These are phyloP conservation scores for Lichina pygmaea DNA, from an alignment of 495 filamentous ascomycete genomes.

Conservation along the genomic window DNA sequence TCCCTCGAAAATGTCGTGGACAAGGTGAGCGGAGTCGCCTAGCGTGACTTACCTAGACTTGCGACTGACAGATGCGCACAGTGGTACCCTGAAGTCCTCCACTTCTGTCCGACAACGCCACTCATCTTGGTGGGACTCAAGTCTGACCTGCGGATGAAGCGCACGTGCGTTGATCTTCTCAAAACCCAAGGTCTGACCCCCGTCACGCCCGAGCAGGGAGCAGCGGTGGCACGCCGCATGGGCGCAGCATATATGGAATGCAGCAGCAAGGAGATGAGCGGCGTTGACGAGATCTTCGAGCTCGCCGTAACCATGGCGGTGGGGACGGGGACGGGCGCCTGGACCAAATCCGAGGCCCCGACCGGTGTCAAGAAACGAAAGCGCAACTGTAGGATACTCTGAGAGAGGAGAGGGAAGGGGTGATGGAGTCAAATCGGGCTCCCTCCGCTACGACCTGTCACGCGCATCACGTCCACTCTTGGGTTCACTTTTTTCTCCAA, in stretches of 20 bases:
- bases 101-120: slow-evolving; percentile 94
- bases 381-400: too few species aligned
- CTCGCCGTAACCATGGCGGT: slow-evolving; percentile 71
- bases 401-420: too few species aligned
- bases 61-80: slow-evolving; percentile 10
- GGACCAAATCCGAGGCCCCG: too few species aligned
- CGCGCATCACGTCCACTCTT: too few species aligned
- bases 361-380: too few species aligned
- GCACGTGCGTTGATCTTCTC: slow-evolving; percentile 89
- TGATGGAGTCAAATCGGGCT: too few species aligned
- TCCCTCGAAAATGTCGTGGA: slow-evolving; percentile 96
- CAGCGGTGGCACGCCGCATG: slow-evolving; percentile 72
- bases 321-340: slow-evolving; percentile 6
- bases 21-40: slow-evolving; percentile 33
- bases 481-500: too few species aligned
- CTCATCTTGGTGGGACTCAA: slow-evolving; percentile 89
- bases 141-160: slow-evolving; percentile 81
- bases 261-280: slow-evolving; percentile 87
- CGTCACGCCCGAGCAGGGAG: slow-evolving; percentile 72
- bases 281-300: slow-evolving; percentile 88
- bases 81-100: slow-evolving; percentile 98
- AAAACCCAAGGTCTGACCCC: slow-evolving; percentile 93
- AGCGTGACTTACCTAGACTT: not conserved
- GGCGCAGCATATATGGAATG: slow-evolving; percentile 88
- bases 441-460: too few species aligned